Percentiles rank a stretch among this genome's conserved stretches.
phyloP scores from a whole-genome alignment of 2,329 filamentous ascomycete genomes.

The Cytospora piceicola region DNA sequence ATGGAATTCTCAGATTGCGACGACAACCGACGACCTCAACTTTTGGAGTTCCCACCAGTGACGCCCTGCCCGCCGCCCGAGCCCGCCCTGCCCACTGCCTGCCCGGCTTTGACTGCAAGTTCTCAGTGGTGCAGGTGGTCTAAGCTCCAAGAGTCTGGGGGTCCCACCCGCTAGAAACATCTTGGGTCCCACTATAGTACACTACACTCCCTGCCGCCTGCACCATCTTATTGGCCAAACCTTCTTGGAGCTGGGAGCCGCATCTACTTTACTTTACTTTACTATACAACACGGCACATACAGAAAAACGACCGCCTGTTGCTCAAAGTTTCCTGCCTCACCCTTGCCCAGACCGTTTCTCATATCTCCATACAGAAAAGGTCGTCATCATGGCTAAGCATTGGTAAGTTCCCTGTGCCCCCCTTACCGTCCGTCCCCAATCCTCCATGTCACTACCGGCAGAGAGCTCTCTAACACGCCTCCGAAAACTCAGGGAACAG shows the following conservation, averaged over 20 bases:
- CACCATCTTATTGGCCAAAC: too few relatives aligned
- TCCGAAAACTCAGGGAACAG: conserved; percentile 71
- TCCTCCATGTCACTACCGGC: background rate
- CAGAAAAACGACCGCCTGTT: background rate
- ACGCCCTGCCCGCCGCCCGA: too few relatives aligned
- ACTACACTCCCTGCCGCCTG: background rate
- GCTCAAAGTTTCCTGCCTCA: background rate
- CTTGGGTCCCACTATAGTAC: background rate
- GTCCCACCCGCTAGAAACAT: too few relatives aligned
- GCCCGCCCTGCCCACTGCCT: too few relatives aligned
- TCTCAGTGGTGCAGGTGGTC: too few relatives aligned
- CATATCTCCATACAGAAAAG: background rate
- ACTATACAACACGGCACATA: background rate
- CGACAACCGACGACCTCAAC: background rate
- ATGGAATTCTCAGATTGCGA: conserved; percentile 27
- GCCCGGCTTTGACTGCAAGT: too few relatives aligned
- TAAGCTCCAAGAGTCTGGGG: too few relatives aligned
- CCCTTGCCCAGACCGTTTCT: background rate
- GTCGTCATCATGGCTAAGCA: conserved; percentile 38
- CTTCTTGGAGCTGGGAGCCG: too few relatives aligned
- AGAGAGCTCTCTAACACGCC: conserved; percentile 9
- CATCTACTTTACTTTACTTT: too few relatives aligned
- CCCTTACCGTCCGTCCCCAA: background rate
- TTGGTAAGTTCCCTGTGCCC: conserved; percentile 33
- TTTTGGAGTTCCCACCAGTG: too few relatives aligned